These are phyloP conservation scores for Pinus tabuliformis DNA, from an alignment of 75 land plant species.

Conservation along the genomic window DNA sequence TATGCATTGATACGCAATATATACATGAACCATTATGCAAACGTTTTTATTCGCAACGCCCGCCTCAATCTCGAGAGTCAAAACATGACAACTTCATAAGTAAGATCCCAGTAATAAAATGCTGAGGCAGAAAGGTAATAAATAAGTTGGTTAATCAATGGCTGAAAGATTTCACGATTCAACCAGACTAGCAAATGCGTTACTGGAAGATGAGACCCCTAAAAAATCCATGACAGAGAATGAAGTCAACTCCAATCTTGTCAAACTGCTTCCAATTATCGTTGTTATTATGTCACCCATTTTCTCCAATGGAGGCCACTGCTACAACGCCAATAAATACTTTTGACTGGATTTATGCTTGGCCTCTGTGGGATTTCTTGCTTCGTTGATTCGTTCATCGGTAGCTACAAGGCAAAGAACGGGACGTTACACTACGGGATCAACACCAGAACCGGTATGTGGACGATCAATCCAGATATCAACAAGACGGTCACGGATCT, in stretches of 20 bases:
- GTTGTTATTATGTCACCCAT: conserved; percentile 63
- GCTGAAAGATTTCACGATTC: too few species aligned
- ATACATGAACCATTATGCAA: too few species aligned
- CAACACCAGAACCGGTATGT: conserved; percentile 38
- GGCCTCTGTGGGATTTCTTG: conserved; percentile 39
- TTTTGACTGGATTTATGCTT: conserved; percentile 28
- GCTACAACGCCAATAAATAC: conserved; percentile 36
- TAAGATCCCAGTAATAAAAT: too few species aligned
- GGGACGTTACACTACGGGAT: conserved; percentile 25
- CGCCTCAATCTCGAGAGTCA: too few species aligned
- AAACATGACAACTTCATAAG: too few species aligned
- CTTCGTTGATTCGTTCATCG: conserved; percentile 20
- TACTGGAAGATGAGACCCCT: too few species aligned
- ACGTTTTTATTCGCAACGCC: too few species aligned
- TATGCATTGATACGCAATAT: too few species aligned
- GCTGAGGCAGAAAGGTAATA: too few species aligned
- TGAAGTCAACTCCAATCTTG: conserved; percentile 33
- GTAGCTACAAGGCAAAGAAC: conserved; percentile 10
- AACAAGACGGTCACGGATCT: conserved; percentile 9
- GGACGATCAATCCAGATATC: conserved; percentile 12
- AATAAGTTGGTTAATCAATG: too few species aligned
- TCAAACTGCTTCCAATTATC: conserved; percentile 66
- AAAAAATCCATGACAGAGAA: not conserved
- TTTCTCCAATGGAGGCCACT: conserved; percentile 53
- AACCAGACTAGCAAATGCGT: too few species aligned